Percentiles rank a stretch among this genome's conserved stretches.
These are phyloP conservation scores for Amylocystis lapponica DNA, from an alignment of 768 basidiomycete genomes.

Conservation along the genomic window DNA sequence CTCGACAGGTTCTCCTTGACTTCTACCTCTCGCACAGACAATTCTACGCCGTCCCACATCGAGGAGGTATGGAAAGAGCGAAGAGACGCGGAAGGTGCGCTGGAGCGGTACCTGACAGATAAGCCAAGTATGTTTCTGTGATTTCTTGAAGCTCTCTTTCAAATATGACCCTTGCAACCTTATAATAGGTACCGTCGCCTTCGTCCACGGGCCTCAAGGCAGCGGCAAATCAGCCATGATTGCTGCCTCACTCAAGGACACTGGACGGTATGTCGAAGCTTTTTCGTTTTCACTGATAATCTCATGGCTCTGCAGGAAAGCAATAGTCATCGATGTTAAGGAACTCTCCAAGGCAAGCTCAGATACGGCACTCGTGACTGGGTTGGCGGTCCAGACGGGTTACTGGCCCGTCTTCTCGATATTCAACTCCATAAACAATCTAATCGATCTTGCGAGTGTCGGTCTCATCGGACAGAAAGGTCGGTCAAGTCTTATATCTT, in stretches of 20 bases:
- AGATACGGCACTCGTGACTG: constrained; percentile 61
- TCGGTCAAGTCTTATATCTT: constrained; percentile 21
- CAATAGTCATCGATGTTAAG: constrained; percentile 80
- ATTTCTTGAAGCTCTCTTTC: not conserved
- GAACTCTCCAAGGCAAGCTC: constrained; percentile 63
- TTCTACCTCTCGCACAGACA: constrained; percentile 15
- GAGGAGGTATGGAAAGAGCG: constrained; percentile 80
- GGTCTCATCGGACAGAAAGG: constrained; percentile 97
- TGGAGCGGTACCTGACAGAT: constrained; percentile 73
- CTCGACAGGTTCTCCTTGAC: constrained; percentile 41
- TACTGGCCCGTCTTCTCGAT: constrained; percentile 89
- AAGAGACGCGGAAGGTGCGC: constrained; percentile 60
- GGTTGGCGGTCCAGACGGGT: constrained; percentile 77
- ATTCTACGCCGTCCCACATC: constrained; percentile 4
- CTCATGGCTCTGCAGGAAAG: constrained; percentile 39
- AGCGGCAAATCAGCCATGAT: constrained; percentile 72
- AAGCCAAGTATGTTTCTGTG: constrained; percentile 50
- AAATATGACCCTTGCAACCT: not conserved
- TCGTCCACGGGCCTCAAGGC: constrained; percentile 80
- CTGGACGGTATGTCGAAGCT: constrained; percentile 38
- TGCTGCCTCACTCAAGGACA: constrained; percentile 43
- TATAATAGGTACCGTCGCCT: constrained; percentile 58
- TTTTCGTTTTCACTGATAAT: not conserved
- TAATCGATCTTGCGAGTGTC: constrained; percentile 88
- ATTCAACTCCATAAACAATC: constrained; percentile 68